These are phyloP conservation scores for Acacia acuminata DNA, from an alignment of 306 rosid genomes.

Conservation along the genomic window DNA sequence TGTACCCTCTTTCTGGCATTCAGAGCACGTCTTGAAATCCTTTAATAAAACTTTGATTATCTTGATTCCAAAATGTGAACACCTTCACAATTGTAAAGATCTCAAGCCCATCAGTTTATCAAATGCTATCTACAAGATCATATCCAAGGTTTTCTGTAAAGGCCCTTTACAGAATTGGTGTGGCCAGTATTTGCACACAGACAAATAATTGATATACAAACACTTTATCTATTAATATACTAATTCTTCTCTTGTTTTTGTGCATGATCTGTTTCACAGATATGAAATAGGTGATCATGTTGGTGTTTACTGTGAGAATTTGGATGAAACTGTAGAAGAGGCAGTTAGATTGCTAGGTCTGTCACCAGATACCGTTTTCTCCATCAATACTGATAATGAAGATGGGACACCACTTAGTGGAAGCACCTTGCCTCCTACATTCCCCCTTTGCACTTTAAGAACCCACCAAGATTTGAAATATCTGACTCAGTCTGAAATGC, in stretches of 20 bases:
- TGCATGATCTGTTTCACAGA: slow-evolving; percentile 48
- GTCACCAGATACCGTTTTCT: slow-evolving; percentile 83
- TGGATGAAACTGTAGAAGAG: slow-evolving; percentile 80
- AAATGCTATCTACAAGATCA: too few species aligned
- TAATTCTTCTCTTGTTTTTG: slow-evolving; percentile 20
- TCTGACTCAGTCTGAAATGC: too few species aligned
- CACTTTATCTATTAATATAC: slow-evolving; percentile 1
- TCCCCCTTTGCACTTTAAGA: slow-evolving; percentile 79
- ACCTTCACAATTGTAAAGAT: too few species aligned
- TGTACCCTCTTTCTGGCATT: too few species aligned
- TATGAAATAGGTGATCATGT: slow-evolving; percentile 99
- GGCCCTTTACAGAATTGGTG: too few species aligned
- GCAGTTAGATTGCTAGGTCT: slow-evolving; percentile 65
- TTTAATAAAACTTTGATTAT: too few species aligned
- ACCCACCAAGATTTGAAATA: too few species aligned
- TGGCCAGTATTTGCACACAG: slow-evolving; percentile 39
- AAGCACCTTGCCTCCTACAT: slow-evolving; percentile 76
- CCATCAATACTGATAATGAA: slow-evolving; percentile 73
- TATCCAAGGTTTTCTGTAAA: too few species aligned
- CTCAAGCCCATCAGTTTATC: too few species aligned
- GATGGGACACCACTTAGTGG: slow-evolving; percentile 88
- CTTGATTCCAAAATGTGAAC: too few species aligned
- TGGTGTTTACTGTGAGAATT: slow-evolving; percentile 92
- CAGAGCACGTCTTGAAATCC: too few species aligned
- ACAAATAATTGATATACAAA: slow-evolving; percentile 10